Conservation (phyloP, 1,139 yeast genomes). For the Kluyveromyces sp. region DNA sequence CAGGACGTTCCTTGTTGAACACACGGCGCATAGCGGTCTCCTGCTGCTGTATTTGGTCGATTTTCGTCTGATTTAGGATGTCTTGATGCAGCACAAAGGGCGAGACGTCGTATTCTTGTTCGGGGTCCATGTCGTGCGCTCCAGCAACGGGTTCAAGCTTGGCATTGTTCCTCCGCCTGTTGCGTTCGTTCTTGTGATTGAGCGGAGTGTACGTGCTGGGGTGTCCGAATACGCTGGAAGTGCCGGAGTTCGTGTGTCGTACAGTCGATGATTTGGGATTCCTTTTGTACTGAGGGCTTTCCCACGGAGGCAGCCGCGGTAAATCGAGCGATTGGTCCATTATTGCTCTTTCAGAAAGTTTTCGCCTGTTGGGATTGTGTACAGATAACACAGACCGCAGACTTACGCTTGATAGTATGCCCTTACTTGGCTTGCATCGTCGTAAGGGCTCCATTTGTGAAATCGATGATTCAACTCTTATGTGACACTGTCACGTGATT, state of each 20-base stretch:
- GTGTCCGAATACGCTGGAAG: background rate
- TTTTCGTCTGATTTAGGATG: slow-evolving; percentile 2
- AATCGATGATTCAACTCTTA: background rate
- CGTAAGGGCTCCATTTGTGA: slow-evolving; percentile 3
- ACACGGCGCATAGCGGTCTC: slow-evolving; percentile 1
- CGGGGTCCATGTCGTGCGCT: background rate
- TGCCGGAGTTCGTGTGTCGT: background rate
- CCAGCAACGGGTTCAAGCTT: no score
- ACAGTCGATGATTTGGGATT: background rate
- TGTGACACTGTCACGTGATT: background rate
- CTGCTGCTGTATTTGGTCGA: slow-evolving; percentile 4
- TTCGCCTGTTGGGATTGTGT: no score
- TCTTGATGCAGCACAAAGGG: slow-evolving; percentile 2
- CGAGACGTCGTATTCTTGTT: slow-evolving; percentile 2
- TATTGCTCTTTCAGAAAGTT: background rate
- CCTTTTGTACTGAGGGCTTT: slow-evolving; percentile 16
- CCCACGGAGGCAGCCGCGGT: slow-evolving; percentile 29
- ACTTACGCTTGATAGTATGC: no score
- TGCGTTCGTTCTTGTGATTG: slow-evolving; percentile 1
- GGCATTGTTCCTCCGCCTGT: no score
- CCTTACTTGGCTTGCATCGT: no score
- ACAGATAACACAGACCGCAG: no score
- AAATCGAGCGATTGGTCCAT: slow-evolving; percentile 10
- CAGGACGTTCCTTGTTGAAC: background rate
- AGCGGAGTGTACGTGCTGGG: slow-evolving; percentile 3